phyloP scores from a whole-genome alignment of 352 stramenopile species.

The Phytopythium litorale region DNA sequence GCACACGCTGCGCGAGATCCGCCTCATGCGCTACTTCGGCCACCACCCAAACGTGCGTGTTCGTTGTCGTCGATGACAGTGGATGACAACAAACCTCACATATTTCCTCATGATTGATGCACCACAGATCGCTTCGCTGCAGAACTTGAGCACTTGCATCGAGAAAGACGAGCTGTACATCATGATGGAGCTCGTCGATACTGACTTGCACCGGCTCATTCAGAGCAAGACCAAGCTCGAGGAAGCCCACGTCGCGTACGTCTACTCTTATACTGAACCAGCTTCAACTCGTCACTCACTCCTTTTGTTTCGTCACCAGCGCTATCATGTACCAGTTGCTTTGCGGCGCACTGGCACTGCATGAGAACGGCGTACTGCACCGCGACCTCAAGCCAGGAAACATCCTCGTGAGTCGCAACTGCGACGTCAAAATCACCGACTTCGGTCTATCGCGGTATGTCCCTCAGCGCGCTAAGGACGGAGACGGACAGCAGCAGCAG shows the following conservation, averaged over 20 bases:
- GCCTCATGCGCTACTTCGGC: constrained; percentile 88
- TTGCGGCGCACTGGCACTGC: constrained; percentile 86
- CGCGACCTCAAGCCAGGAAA: constrained; percentile 83
- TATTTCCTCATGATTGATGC: no score
- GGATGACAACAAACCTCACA: neutral
- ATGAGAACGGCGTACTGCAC: constrained; percentile 88
- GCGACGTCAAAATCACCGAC: constrained; percentile 84
- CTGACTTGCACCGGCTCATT: constrained; percentile 89
- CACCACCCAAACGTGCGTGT: constrained; percentile 81
- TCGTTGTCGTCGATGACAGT: neutral
- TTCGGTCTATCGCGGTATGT: constrained; percentile 78
- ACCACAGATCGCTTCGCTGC: constrained; percentile 60
- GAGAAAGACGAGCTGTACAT: constrained; percentile 93
- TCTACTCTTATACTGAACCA: constrained; percentile 11
- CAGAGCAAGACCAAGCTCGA: constrained; percentile 87
- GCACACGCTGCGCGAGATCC: constrained; percentile 89
- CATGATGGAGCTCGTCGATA: constrained; percentile 95
- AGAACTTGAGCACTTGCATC: constrained; percentile 80
- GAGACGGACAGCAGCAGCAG: constrained; percentile 14
- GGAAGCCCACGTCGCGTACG: constrained; percentile 67
- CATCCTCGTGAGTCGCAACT: constrained; percentile 84
- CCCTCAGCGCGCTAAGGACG: constrained; percentile 26
- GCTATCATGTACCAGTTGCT: constrained; percentile 95
- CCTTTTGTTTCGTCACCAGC: constrained; percentile 17
- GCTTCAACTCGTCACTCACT: neutral